Evolutionary conservation across 2,329 filamentous ascomycete genomes (phyloP).

Genomic region (Zelopaecilomyces penicillatus): DNA sequence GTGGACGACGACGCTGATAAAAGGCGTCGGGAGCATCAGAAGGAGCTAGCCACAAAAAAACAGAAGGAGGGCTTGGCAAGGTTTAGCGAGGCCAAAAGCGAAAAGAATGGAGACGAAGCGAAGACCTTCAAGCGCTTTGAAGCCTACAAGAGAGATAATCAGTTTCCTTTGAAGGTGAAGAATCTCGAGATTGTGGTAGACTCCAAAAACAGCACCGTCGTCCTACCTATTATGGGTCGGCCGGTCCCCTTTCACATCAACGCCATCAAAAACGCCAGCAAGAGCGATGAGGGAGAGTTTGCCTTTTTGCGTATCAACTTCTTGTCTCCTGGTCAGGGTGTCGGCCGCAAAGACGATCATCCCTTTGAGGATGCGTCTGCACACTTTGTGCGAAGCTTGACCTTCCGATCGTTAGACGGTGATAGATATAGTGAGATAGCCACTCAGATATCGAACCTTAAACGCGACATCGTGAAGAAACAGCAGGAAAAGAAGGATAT

Average conservation of each 20-base stretch:
- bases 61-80: slow-evolving; percentile 78
- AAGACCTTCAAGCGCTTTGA: slow-evolving; percentile 99
- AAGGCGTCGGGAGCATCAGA: slow-evolving; percentile 83
- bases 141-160: slow-evolving; percentile 96
- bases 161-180: slow-evolving; percentile 73
- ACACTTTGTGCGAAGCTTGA: slow-evolving; percentile 92
- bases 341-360: slow-evolving; percentile 93
- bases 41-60: slow-evolving; percentile 78
- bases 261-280: slow-evolving; percentile 98
- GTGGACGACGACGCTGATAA: slow-evolving; percentile 85
- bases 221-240: slow-evolving; percentile 93
- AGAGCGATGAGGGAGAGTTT: slow-evolving; percentile 91
- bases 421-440: slow-evolving; percentile 85
- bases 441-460: slow-evolving; percentile 89
- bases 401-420: slow-evolving; percentile 85
- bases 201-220: slow-evolving; percentile 78
- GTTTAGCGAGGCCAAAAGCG: slow-evolving; percentile 77
- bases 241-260: slow-evolving; percentile 96
- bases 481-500: slow-evolving; percentile 99
- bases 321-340: slow-evolving; percentile 91
- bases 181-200: slow-evolving; percentile 89
- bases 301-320: slow-evolving; percentile 96
- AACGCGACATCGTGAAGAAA: slow-evolving; percentile 82
- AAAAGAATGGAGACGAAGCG: slow-evolving; percentile 80
- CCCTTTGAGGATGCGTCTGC: slow-evolving; percentile 94